These are phyloP conservation scores for Gamsiella multidivaricata DNA, from an alignment of 192 early-diverging fungal species.

Conservation along the genomic window DNA sequence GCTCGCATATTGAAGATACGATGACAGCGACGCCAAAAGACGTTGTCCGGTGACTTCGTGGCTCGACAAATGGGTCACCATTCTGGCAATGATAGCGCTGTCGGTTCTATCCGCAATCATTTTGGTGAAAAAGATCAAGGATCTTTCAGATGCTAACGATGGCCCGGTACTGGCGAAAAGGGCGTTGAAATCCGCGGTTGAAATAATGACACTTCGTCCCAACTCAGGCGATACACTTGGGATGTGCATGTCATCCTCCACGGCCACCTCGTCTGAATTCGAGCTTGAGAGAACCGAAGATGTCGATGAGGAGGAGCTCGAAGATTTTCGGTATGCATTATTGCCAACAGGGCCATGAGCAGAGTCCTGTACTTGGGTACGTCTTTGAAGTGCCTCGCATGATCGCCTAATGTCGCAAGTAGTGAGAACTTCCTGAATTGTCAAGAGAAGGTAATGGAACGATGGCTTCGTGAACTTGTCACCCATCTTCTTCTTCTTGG, in stretches of 20 bases:
- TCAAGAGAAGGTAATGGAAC: slow-evolving; percentile 49
- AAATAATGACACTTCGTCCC: slow-evolving; percentile 4
- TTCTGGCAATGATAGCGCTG: slow-evolving; percentile 22
- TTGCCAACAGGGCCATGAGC: background rate
- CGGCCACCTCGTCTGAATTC: slow-evolving; percentile 16
- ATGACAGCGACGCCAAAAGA: slow-evolving; percentile 19
- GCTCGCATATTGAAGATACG: slow-evolving; percentile 25
- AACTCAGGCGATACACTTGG: slow-evolving; percentile 2
- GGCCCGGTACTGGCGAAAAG: slow-evolving; percentile 17
- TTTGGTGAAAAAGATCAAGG: slow-evolving; percentile 20
- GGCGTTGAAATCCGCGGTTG: slow-evolving; percentile 23
- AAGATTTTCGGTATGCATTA: slow-evolving; percentile 8
- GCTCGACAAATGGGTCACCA: slow-evolving; percentile 33
- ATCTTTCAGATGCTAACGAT: background rate
- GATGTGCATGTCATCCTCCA: slow-evolving; percentile 13
- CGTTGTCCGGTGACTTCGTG: slow-evolving; percentile 17
- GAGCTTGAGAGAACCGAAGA: slow-evolving; percentile 22
- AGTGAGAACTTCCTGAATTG: slow-evolving; percentile 39
- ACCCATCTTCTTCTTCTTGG: slow-evolving; percentile 58
- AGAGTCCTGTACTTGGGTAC: background rate
- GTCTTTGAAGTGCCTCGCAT: slow-evolving; percentile 13
- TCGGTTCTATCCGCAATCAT: slow-evolving; percentile 40
- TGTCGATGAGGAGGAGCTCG: slow-evolving; percentile 19
- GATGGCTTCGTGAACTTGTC: slow-evolving; percentile 61
- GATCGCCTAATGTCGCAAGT: slow-evolving; percentile 41